Conservation (phyloP, 495 filamentous ascomycete species). For the Thermochaetoides thermophila region DNA sequence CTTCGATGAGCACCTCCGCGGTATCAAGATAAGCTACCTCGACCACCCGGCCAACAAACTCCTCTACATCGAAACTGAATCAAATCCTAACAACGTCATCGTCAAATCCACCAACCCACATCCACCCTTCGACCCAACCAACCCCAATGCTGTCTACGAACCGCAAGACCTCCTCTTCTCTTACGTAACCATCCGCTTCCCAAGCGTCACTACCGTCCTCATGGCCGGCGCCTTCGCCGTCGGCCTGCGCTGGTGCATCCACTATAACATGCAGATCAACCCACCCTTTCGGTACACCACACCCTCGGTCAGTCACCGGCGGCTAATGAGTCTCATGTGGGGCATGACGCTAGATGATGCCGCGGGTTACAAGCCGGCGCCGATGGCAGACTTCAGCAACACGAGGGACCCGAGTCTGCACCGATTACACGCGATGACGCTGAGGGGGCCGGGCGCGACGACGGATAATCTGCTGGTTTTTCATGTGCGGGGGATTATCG, state of each 20-base stretch:
- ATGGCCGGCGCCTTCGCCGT: constrained; percentile 2
- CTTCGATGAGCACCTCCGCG: no score
- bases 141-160: neutral
- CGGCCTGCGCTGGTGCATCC: neutral
- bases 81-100: no score
- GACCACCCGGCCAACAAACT: neutral
- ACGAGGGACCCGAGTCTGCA: no score
- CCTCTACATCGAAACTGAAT: no score
- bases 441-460: no score
- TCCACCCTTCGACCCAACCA: no score
- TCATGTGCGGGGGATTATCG: neutral
- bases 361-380: neutral
- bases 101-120: neutral
- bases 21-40: neutral
- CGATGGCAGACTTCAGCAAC: no score
- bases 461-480: neutral
- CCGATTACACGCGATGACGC: no score
- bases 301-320: neutral
- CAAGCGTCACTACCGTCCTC: neutral
- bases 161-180: neutral
- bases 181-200: neutral
- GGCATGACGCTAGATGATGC: no score
- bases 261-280: constrained; percentile 1
- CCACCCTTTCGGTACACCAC: constrained; percentile 1
- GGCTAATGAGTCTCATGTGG: neutral